Percentiles rank a stretch among this genome's conserved stretches.
These are phyloP conservation scores for Saussurea involucrata DNA, from an alignment of 129 eudicot species.

Conservation along the genomic window DNA sequence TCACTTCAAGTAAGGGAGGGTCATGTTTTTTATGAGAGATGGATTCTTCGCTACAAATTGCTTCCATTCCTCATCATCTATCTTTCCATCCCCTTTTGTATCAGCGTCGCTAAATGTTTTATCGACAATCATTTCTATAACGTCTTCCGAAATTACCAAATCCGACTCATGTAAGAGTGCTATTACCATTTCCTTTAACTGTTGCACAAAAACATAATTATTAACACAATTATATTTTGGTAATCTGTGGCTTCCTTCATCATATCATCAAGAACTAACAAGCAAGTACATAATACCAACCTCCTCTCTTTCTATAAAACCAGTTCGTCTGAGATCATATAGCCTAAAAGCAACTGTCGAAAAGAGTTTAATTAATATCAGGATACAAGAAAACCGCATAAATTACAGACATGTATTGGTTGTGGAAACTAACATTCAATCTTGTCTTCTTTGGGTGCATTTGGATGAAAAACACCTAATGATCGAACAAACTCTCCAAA, in stretches of 20 bases:
- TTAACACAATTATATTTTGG: not conserved
- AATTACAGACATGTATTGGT: no score
- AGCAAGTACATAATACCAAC: slow-evolving; percentile 37
- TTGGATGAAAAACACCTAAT: slow-evolving; percentile 56
- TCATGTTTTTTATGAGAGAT: slow-evolving; percentile 89
- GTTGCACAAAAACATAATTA: slow-evolving; percentile 4
- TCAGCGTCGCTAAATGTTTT: slow-evolving; percentile 85
- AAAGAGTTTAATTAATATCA: slow-evolving; percentile 16
- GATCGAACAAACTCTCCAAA: slow-evolving; percentile 59
- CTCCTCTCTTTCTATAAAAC: slow-evolving; percentile 92
- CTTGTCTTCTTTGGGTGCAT: slow-evolving; percentile 38
- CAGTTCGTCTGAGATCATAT: slow-evolving; percentile 85
- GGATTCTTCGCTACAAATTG: slow-evolving; percentile 77
- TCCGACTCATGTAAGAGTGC: slow-evolving; percentile 93
- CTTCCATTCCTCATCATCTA: slow-evolving; percentile 89
- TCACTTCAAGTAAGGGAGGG: slow-evolving; percentile 92
- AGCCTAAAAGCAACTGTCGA: slow-evolving; percentile 82
- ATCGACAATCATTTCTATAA: slow-evolving; percentile 72
- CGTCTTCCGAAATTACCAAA: slow-evolving; percentile 69
- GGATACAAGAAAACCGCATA: not conserved
- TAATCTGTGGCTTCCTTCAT: no score
- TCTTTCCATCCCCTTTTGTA: slow-evolving; percentile 75
- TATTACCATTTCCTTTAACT: slow-evolving; percentile 90
- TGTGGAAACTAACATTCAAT: slow-evolving; percentile 31
- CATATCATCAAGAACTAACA: not conserved